Base-by-base conservation (phyloP, 176 grass and related monocot genomes). In the Calamus simplicifolius region DNA sequence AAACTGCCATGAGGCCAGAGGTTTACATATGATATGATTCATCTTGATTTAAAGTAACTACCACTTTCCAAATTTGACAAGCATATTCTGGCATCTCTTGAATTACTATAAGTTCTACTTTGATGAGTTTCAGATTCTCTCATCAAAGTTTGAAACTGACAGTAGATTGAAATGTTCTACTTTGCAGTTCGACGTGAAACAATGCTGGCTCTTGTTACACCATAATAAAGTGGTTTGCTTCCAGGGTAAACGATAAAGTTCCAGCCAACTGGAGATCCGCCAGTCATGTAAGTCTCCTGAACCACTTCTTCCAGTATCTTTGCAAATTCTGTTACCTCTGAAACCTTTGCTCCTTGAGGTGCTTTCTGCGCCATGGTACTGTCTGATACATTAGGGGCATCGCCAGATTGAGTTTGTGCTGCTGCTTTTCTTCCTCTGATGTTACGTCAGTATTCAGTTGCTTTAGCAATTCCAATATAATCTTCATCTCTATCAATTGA, bases 261-360 rank as follows among this genome's bases (percentile, higher is more conserved):
- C 79, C 84, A 92, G 51, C 81, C 81, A 66, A 85, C 51, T 27
- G 88, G 85, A 31, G 93, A 98, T 66, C 93, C 84, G 64, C 93
- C 93, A 21, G 92, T 69, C 49, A 85, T 67, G 62, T 88, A 98
- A 62, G 83, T 83, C 17, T 88, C 79, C 70, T 69, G 76, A 29
- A 78, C 43, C 16, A 51, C 16, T 29, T 75, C 71, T 1, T 81
- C 73, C 18, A 80, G 56, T 50, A 76, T 70, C n/a, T 80, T 76
- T 19, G 75, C 29, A 21, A 58, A 21, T 65, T 76, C 57, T 59
- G 66, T 69, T 59, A 55, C 29, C 29, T 86, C 75, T 27, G 23
- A 68, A 18, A 18, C 19, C 43, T 21, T 21, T 16, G 27, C 8
- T 38, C 18, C 49, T 18, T 18, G 63, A 50, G 60, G 19, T 38